A percentile compares a stretch with the other conserved stretches of the same genome.
These are phyloP conservation scores for Phytophthora sansomeana DNA, from an alignment of 352 stramenopile species.

Conservation along the genomic window DNA sequence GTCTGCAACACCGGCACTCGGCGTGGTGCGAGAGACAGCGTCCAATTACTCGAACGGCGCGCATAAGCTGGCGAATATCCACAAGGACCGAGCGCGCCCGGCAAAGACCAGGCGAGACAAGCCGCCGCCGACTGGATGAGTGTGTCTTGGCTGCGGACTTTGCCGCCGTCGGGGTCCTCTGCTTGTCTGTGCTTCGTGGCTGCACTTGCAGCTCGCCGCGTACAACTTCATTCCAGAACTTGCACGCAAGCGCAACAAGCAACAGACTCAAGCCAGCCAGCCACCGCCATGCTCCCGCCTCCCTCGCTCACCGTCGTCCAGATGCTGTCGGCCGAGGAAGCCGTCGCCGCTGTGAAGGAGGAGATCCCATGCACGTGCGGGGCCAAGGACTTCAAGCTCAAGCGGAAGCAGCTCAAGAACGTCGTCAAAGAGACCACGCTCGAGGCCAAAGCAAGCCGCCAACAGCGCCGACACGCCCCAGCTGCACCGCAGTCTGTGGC, in stretches of 20 bases:
- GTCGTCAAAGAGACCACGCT: slow-evolving; percentile 10
- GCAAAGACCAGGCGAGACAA: slow-evolving; percentile 31
- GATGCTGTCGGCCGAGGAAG: slow-evolving; percentile 16
- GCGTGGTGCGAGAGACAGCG: slow-evolving; percentile 5
- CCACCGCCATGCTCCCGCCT: slow-evolving; percentile 27
- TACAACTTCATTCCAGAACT: slow-evolving; percentile 30
- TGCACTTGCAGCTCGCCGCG: background rate
- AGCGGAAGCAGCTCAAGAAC: slow-evolving; percentile 28
- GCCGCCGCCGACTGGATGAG: slow-evolving; percentile 15
- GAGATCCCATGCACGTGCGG: slow-evolving; percentile 46
- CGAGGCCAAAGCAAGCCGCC: slow-evolving; percentile 36
- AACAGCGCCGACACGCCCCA: slow-evolving; percentile 25
- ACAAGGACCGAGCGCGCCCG: slow-evolving; percentile 14
- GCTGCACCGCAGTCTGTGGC: slow-evolving; percentile 62
- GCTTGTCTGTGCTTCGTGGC: slow-evolving; percentile 15
- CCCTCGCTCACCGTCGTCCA: slow-evolving; percentile 32
- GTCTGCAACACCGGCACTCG: slow-evolving; percentile 31
- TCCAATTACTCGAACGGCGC: slow-evolving; percentile 31
- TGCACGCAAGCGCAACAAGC: slow-evolving; percentile 21
- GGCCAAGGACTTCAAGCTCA: slow-evolving; percentile 41
- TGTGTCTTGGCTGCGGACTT: slow-evolving; percentile 21
- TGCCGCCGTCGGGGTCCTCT: slow-evolving; percentile 9
- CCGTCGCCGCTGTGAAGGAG: background rate
- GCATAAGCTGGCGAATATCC: slow-evolving; percentile 29
- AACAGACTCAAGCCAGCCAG: background rate